Conservation (phyloP, 805 yeast genomes). For the Saccharomycopsis malanga region DNA sequence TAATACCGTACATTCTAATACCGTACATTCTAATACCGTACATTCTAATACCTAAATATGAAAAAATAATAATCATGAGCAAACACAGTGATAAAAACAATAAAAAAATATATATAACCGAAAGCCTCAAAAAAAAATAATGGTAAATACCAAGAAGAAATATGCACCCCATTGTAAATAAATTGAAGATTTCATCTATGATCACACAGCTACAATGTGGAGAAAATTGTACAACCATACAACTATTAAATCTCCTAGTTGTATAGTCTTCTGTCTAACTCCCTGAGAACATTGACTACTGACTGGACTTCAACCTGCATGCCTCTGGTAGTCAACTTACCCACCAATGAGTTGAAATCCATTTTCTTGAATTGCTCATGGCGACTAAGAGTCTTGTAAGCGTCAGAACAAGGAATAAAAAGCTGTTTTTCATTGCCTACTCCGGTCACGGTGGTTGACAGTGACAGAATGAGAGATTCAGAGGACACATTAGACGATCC, state of each 20-base stretch:
- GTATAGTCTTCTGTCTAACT: slow-evolving; percentile 61
- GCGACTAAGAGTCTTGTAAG: slow-evolving; percentile 77
- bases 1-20: no score
- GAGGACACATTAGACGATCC: not conserved
- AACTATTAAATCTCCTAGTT: no score
- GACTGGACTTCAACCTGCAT: slow-evolving; percentile 90
- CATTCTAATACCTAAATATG: no score
- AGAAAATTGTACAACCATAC: no score
- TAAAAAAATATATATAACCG: not conserved
- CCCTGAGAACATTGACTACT: slow-evolving; percentile 78
- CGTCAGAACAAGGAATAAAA: slow-evolving; percentile 84
- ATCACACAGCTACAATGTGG: no score
- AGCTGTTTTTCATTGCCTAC: slow-evolving; percentile 31
- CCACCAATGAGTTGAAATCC: slow-evolving; percentile 68
- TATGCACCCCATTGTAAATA: no score
- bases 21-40: no score
- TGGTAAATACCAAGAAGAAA: no score
- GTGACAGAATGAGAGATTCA: slow-evolving; percentile 1
- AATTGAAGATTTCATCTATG: no score
- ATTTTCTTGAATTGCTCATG: slow-evolving; percentile 71
- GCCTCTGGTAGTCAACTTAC: slow-evolving; percentile 67
- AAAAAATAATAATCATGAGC: no score
- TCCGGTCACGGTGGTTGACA: not conserved
- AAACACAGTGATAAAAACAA: not conserved
- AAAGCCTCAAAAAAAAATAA: not conserved